A percentile compares a stretch with the other conserved stretches of the same genome.
These are phyloP conservation scores for Trypanosoma avium DNA, from an alignment of 208 protist genomes.

Conservation along the genomic window DNA sequence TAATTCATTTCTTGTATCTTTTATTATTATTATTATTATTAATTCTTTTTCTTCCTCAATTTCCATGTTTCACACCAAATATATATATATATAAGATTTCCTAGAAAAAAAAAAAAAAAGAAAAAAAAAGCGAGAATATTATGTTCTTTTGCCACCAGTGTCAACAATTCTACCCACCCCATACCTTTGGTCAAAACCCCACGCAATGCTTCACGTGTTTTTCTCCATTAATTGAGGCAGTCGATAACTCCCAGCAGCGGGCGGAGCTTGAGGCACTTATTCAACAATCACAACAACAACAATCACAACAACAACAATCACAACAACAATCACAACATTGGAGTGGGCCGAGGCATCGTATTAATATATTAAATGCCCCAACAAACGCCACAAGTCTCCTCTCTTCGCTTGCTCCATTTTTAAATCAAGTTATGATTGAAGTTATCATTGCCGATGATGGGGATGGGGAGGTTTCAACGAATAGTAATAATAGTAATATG, in stretches of 20 bases:
- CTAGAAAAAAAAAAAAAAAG: background rate
- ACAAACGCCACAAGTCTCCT: too few relatives aligned
- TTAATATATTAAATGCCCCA: background rate
- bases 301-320: background rate
- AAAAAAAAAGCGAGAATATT: background rate
- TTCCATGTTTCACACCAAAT: too few relatives aligned
- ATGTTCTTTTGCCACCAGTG: conserved; percentile 29
- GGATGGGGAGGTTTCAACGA: too few relatives aligned
- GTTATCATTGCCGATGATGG: background rate
- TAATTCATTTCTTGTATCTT: too few relatives aligned
- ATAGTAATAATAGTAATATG: too few relatives aligned
- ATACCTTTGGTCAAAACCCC: background rate
- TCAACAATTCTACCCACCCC: conserved; percentile 1
- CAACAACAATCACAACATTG: background rate
- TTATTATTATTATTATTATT: too few relatives aligned
- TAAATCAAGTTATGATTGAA: background rate
- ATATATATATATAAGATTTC: too few relatives aligned
- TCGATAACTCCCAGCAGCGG: conserved; percentile 4
- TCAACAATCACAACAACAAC: background rate
- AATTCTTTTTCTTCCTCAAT: too few relatives aligned
- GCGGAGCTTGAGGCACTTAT: conserved; percentile 11
- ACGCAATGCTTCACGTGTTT: conserved; percentile 10
- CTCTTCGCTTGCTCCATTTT: too few relatives aligned
- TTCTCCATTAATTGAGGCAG: conserved; percentile 22
- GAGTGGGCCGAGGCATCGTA: background rate